A percentile compares a stretch with the other conserved stretches of the same genome.
Conservation (phyloP, 2,329 filamentous ascomycete species). For the Colletotrichum musae region DNA sequence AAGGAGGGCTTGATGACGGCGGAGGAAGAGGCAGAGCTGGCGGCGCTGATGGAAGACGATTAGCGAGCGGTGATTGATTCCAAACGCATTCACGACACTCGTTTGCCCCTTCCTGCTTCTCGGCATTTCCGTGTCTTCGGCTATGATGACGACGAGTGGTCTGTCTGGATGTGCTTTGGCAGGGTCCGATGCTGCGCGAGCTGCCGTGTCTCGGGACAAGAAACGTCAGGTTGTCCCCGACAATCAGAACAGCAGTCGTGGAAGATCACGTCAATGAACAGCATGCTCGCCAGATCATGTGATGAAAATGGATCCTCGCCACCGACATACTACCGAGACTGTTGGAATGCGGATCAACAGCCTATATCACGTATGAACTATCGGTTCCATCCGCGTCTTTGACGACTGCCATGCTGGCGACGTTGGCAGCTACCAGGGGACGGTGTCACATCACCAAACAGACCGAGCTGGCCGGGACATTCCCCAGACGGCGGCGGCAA, state of each 20-base stretch:
- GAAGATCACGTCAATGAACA: neutral
- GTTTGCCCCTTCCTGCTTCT: neutral
- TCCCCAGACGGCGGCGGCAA: neutral
- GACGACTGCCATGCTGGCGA: too few relatives aligned
- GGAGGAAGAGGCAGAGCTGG: conserved; percentile 94
- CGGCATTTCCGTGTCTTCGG: conserved; percentile 1
- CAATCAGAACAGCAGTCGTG: neutral
- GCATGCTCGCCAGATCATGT: neutral
- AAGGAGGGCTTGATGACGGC: conserved; percentile 77
- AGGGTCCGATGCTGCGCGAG: neutral
- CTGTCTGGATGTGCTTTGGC: neutral
- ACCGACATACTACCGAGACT: neutral
- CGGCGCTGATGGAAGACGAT: conserved; percentile 89
- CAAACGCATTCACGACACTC: neutral
- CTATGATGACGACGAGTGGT: neutral
- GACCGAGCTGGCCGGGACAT: neutral
- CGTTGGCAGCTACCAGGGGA: too few relatives aligned
- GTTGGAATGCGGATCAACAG: neutral
- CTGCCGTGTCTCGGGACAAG: neutral
- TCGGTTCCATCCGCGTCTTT: neutral
- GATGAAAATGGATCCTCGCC: neutral
- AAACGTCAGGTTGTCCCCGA: neutral
- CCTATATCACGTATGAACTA: neutral
- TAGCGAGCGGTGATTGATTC: conserved; percentile 48
- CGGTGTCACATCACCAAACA: too few relatives aligned